Base-by-base conservation (phyloP, 2,329 filamentous ascomycete species). In the Teratosphaeria destructans region DNA sequence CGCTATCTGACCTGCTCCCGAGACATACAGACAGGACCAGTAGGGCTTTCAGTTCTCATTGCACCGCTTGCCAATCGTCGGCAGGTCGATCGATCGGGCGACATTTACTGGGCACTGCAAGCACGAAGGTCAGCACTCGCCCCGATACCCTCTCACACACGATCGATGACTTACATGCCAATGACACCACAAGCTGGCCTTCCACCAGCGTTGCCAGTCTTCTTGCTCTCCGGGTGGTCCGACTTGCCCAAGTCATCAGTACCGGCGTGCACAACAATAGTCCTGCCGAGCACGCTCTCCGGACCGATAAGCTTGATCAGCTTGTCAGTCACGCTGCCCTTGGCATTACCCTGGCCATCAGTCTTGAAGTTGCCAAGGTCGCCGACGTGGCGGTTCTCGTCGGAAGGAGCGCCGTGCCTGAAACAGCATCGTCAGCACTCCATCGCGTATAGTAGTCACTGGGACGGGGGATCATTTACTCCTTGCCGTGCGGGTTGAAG, bases 341-440 rank as follows among this genome's bases (percentile, higher is more conserved):
- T 85, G 75, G 89, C 82, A 75, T 95, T 95, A 74, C 94, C 94
- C 81, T 96, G 87, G 66, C 77, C 89, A 77, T 99, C 92, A 62
- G 93, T 97, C 81, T 90, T 85, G 82, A 97, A 85, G 87, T 99
- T 99, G 75, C 94, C 94, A 67, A 99, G 82, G 78, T 97, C 94
- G 78, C 94, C 94, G 67, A 97, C 94, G 79, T 99, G 94, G 77
- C 94, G 92, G 71, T 85, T 82, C 66, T 85, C 82, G 77, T 96
- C 93, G 37, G 78, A 74, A 69, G 90, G 94, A 73, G 88, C 89
- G 74, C 94, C 94, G 82, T 99, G 94, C 70, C 83, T 49, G n/a
- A 19, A 6, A 23, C 7, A 19, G 8, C 16, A 23, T 49, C 23
- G 23, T 23, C 6, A 49, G 43, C 19, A 19, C n/a, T 19, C 19